Base-by-base conservation (phyloP, 345 rosid genomes). In the Linum trigynum region DNA sequence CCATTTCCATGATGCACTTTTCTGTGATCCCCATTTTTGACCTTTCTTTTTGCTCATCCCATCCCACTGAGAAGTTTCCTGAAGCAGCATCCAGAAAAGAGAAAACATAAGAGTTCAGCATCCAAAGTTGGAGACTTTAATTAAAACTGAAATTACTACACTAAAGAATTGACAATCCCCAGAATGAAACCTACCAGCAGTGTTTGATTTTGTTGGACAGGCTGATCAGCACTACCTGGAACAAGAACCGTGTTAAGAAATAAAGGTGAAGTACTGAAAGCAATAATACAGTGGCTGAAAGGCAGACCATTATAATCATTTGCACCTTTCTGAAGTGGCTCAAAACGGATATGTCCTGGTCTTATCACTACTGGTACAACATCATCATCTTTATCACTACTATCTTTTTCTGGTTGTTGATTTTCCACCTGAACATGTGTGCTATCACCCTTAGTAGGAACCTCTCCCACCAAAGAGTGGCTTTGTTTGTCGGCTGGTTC, bases 341-440 rank as follows among this genome's bases (percentile, higher is more conserved):
- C 79, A 81, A 91, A 94, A 65, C 95, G 91, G 76, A 94, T 89
- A 76, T 94, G 96, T 70, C 97, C 97, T 36, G 99, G 96, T 82
- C 85, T 83, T 68, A 91, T 81, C 65, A 82, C 88, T 67, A 88
- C 63, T 15, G 92, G 96, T 80, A 89, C 82, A 61, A 82, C 66
- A 3, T 72, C 85, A 71, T 80, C 88, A 66, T 77, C 82, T 0
- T 17, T 71, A 57, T 72, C 83, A 64, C 66, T 64, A 64, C 66
- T 64, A 66, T 77, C 74, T 42, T 62, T 69, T 72, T 59, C 75
- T 67, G 71, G 72, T 59, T 39, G 65, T 48, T 74, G 73, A 11
- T 10, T 61, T 56, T 67, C 70, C 57, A 67, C 65, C 45, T 64
- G 2, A 14, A 91, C 99, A 90, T 85, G 9, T 3, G 32, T 23